Percentiles rank a stretch among this genome's conserved stretches.
phyloP scores from a whole-genome alignment of 495 filamentous ascomycete genomes.

The Neurospora hispaniola region DNA sequence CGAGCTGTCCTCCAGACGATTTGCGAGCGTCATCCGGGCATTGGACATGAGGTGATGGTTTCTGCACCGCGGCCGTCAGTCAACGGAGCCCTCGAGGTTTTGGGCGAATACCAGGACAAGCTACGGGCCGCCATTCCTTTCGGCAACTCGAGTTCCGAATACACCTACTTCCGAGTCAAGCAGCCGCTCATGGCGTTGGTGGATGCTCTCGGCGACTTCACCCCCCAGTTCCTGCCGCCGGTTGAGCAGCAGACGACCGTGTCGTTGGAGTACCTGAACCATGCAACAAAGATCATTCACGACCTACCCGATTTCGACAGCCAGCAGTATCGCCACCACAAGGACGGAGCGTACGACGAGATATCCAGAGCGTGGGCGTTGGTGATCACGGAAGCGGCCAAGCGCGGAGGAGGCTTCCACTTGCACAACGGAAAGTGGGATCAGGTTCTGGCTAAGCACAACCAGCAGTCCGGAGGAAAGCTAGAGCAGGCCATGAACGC shows the following conservation, averaged over 20 bases:
- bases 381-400: conserved; percentile 84
- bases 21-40: conserved; percentile 76
- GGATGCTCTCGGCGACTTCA: conserved; percentile 86
- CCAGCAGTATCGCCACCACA: conserved; percentile 77
- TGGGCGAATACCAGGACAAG: conserved; percentile 68
- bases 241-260: conserved; percentile 69
- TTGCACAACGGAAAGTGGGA: conserved; percentile 93
- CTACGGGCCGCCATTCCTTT: conserved; percentile 78
- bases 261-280: conserved; percentile 78
- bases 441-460: conserved; percentile 76
- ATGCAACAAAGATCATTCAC: conserved; percentile 82
- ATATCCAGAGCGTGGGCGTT: conserved; percentile 87
- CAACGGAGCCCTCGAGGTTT: conserved; percentile 62
- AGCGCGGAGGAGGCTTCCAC: conserved; percentile 81
- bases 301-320: conserved; percentile 78
- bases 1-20: conserved; percentile 74
- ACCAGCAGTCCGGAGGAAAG: conserved; percentile 73
- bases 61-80: conserved; percentile 79
- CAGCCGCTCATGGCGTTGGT: conserved; percentile 70
- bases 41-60: conserved; percentile 71
- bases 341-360: conserved; percentile 91
- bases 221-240: conserved; percentile 87
- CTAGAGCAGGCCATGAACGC: conserved; percentile 72
- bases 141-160: conserved; percentile 77
- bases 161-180: conserved; percentile 87